Conservation (phyloP, 768 basidiomycete genomes). For the Udeniomyces megalosporus region DNA sequence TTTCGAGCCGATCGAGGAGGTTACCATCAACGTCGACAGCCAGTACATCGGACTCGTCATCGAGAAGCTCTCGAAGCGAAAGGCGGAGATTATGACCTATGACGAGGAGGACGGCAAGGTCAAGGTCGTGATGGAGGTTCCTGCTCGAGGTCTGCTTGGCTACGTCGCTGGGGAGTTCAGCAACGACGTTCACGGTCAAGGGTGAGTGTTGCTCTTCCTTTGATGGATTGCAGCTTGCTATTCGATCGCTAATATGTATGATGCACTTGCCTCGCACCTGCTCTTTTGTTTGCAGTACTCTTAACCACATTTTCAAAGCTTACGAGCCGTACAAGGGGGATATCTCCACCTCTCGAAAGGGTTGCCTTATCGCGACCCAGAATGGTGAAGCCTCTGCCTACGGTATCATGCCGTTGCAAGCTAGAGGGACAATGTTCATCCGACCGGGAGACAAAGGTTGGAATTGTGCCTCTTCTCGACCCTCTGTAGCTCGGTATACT, state of each 20-base stretch:
- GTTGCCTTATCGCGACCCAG: slow-evolving; percentile 3
- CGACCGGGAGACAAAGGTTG: slow-evolving; percentile 1
- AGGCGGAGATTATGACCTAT: slow-evolving; percentile 12
- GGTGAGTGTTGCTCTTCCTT: not conserved
- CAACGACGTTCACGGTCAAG: slow-evolving; percentile 17
- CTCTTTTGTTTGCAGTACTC: not conserved
- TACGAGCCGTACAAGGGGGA: slow-evolving; percentile 15
- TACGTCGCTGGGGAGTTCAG: slow-evolving; percentile 17
- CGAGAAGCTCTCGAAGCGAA: slow-evolving; percentile 16
- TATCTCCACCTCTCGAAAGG: slow-evolving; percentile 10
- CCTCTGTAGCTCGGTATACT: too few relatives aligned
- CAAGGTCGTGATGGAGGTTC: slow-evolving; percentile 17
- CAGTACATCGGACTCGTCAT: slow-evolving; percentile 14
- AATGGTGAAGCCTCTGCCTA: slow-evolving; percentile 10
- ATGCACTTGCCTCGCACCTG: too few relatives aligned
- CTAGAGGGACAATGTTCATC: slow-evolving; percentile 13
- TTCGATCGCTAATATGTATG: too few relatives aligned
- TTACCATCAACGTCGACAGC: slow-evolving; percentile 11
- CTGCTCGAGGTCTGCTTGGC: slow-evolving; percentile 14
- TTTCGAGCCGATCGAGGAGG: slow-evolving; percentile 16
- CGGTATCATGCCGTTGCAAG: slow-evolving; percentile 11
- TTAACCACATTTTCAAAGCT: slow-evolving; percentile 16
- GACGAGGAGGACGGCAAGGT: slow-evolving; percentile 17
- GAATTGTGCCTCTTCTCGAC: not conserved
- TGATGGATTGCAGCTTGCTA: too few relatives aligned